phyloP scores from a whole-genome alignment of 2,329 filamentous ascomycete species.

The Colletotrichum coccodes region DNA sequence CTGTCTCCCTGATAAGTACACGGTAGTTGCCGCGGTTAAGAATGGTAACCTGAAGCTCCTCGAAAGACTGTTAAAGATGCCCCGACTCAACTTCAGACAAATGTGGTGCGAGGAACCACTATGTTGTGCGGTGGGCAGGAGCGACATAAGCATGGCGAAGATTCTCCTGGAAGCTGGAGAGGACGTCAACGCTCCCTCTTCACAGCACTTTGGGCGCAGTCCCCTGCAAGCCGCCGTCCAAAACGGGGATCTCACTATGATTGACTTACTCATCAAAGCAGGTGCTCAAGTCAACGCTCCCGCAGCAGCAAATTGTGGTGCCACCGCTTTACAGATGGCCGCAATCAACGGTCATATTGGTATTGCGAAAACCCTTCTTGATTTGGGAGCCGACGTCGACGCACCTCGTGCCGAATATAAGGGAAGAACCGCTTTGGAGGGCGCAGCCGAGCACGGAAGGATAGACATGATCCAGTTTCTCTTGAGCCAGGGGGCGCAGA shows the following conservation, averaged over 20 bases:
- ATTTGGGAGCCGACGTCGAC: not conserved
- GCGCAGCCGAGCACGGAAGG: constrained; percentile 3
- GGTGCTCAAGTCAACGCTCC: not conserved
- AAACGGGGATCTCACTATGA: not conserved
- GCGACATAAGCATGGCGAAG: not conserved
- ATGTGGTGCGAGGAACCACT: not conserved
- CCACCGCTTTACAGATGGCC: not conserved
- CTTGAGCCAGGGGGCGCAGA: not conserved
- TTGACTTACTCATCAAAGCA: not conserved
- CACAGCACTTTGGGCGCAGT: not conserved
- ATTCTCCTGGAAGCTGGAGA: not conserved
- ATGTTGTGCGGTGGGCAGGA: rapidly evolving
- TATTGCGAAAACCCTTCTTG: not conserved
- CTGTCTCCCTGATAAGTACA: not conserved
- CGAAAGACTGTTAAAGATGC: not conserved
- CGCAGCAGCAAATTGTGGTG: rapidly evolving
- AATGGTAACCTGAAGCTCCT: not conserved
- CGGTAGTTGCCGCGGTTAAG: not conserved
- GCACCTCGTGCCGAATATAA: not conserved
- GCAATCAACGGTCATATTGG: not conserved
- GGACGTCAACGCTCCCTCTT: not conserved
- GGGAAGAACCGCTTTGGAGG: constrained; percentile 6
- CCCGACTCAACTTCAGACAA: not conserved
- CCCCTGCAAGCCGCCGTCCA: not conserved
- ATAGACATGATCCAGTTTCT: not conserved